phyloP scores from a whole-genome alignment of 495 filamentous ascomycete genomes.

The Penicillium roqueforti region DNA sequence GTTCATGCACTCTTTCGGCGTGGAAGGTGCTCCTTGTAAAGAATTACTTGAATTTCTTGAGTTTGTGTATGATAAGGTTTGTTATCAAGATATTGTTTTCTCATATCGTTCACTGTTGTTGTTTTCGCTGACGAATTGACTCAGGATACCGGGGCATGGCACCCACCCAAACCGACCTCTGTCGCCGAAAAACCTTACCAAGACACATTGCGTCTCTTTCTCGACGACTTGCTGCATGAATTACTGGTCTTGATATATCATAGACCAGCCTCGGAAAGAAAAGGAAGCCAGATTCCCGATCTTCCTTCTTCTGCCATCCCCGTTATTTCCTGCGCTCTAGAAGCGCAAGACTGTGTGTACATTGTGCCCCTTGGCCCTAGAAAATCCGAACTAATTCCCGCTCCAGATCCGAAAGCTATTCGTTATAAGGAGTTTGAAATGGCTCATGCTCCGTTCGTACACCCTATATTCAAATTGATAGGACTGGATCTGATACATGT shows the following conservation, averaged over 20 bases:
- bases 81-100: constrained; percentile 1
- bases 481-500: constrained; percentile 10
- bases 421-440: constrained; percentile 34
- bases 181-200: constrained; percentile 38
- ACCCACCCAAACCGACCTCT: constrained; percentile 41
- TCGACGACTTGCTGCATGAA: constrained; percentile 56
- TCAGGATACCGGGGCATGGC: constrained; percentile 40
- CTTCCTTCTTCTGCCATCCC: constrained; percentile 29
- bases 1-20: constrained; percentile 65
- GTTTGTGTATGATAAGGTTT: constrained; percentile 46
- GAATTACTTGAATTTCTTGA: constrained; percentile 59
- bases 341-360: constrained; percentile 46
- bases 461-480: neutral
- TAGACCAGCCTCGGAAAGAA: constrained; percentile 44
- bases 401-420: constrained; percentile 29
- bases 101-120: neutral
- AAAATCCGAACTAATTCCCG: neutral
- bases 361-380: neutral
- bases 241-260: constrained; percentile 43
- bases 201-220: constrained; percentile 42
- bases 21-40: constrained; percentile 51
- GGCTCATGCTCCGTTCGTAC: constrained; percentile 22
- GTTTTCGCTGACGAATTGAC: constrained; percentile 11
- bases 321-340: constrained; percentile 44
- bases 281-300: constrained; percentile 28